phyloP scores from a whole-genome alignment of 1,284 basidiomycete genomes.

The Moesziomyces sp. region DNA sequence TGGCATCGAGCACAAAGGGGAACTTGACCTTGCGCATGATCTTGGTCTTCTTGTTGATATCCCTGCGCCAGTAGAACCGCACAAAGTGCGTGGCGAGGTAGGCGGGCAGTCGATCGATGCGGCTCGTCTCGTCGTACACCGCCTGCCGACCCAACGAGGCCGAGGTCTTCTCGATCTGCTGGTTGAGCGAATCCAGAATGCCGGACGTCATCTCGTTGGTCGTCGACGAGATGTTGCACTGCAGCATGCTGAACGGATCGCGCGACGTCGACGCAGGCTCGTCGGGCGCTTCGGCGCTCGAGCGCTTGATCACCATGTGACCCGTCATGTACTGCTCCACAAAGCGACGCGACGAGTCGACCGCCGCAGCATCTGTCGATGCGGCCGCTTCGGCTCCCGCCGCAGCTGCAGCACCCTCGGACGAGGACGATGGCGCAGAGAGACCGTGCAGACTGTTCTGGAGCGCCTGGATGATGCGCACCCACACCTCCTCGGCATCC shows the following conservation, averaged over 20 bases:
- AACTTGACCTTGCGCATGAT: constrained; percentile 90
- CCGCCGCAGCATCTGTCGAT: constrained; percentile 2
- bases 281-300: constrained; percentile 76
- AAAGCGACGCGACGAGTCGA: constrained; percentile 70
- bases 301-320: constrained; percentile 79
- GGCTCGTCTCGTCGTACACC: constrained; percentile 82
- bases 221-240: constrained; percentile 86
- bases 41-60: constrained; percentile 78
- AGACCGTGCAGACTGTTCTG: constrained; percentile 72
- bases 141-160: constrained; percentile 83
- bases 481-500: constrained; percentile 96
- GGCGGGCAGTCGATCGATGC: constrained; percentile 83
- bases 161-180: constrained; percentile 86
- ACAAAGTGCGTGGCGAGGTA: constrained; percentile 91
- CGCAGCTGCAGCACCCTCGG: too few relatives aligned
- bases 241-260: constrained; percentile 86
- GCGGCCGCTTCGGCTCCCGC: background rate
- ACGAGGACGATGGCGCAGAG: constrained; percentile 4
- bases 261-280: constrained; percentile 76
- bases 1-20: constrained; percentile 83
- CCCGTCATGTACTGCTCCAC: constrained; percentile 87
- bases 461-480: constrained; percentile 82
- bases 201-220: constrained; percentile 93
- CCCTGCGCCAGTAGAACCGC: constrained; percentile 92
- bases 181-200: constrained; percentile 83